Evolutionary conservation across 2,329 filamentous ascomycete species (phyloP).

Genomic region (Alternaria viburni): DNA sequence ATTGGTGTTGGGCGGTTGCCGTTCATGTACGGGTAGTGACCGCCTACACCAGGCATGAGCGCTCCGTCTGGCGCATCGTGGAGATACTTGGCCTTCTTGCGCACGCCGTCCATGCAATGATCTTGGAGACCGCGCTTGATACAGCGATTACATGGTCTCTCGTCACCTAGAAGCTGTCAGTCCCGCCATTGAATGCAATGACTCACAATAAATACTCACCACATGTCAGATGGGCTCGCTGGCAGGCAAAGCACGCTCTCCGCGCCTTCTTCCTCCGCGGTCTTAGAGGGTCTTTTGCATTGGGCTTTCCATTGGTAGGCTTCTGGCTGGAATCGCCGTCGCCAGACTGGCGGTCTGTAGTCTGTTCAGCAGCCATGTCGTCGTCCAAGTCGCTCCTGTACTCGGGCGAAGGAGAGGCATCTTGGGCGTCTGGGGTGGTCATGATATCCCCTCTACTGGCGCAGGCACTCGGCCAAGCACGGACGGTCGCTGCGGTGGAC

Average conservation of each 20-base stretch:
- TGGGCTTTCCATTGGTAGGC: conserved; percentile 47
- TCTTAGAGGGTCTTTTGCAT: conserved; percentile 86
- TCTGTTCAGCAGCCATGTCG: conserved; percentile 55
- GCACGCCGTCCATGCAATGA: conserved; percentile 91
- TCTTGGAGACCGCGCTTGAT: conserved; percentile 92
- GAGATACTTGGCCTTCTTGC: conserved; percentile 99
- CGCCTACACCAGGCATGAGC: conserved; percentile 81
- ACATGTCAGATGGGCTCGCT: conserved; percentile 95
- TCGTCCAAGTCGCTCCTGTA: conserved; percentile 50
- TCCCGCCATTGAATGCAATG: background rate
- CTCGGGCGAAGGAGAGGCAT: conserved; percentile 56
- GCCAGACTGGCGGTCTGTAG: conserved; percentile 46
- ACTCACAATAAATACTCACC: conserved; percentile 69
- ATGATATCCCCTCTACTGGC: conserved; percentile 52
- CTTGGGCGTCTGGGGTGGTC: conserved; percentile 56
- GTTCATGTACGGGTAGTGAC: conserved; percentile 66
- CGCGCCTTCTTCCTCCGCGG: conserved; percentile 95
- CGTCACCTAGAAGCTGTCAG: conserved; percentile 71
- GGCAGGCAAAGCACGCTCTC: conserved; percentile 94
- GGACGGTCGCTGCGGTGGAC: conserved; percentile 39
- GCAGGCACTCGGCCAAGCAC: conserved; percentile 38
- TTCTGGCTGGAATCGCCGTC: conserved; percentile 44
- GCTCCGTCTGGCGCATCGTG: conserved; percentile 93
- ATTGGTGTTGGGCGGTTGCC: conserved; percentile 53
- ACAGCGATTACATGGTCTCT: conserved; percentile 90